Base-by-base conservation (phyloP, 2,329 filamentous ascomycete species). In the Zopfia rhizophila region DNA sequence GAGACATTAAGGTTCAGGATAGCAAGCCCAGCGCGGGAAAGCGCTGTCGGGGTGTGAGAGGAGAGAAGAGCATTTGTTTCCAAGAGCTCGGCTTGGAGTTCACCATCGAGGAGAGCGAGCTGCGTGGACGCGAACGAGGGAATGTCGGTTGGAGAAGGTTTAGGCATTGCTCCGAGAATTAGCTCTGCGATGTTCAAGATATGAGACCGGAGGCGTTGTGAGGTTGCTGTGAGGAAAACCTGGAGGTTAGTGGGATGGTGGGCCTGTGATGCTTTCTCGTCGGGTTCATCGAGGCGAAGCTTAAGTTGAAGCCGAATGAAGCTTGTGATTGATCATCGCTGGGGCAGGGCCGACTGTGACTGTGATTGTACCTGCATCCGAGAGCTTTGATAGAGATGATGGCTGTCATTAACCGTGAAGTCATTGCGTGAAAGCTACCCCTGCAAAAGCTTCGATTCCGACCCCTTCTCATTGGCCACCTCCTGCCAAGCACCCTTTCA, bases 11-110 rank as follows among this genome's bases (percentile, higher is more conserved):
- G 83, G 70, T 92, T 93, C 12, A 85, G 84, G 60, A 94, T 78
- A 22, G 90, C 90, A 28, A 91, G 80, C n/a, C 90, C 90, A 5
- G 88, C 88, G 47, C 88, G 85, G 65, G 90, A 83, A 10, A 95
- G 83, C 1, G 83, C 78, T 0, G 81, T 75, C 4, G 90, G 90
- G 35, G 86, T 84, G 68, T 88, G 83, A 32, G 81, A 82, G 31
- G 84, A 79, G 47, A 91, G 81, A 46, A 91, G 82, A 28, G 79
- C 73, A 55, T 84, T 81, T 16, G 87, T 90, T 71, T 91, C 87
- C 33, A 81, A 76, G 36, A 90, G 78, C 70, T 94, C 90, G 61
- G 85, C 84, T 60, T 85, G 79, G 21, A 91, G 84, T 72, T 95
- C 90, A 38, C 64, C 77, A 32, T 84, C 79, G 27, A 95, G 82